Conservation (phyloP, 257 asterid genomes). For the Petrea volubilis region DNA sequence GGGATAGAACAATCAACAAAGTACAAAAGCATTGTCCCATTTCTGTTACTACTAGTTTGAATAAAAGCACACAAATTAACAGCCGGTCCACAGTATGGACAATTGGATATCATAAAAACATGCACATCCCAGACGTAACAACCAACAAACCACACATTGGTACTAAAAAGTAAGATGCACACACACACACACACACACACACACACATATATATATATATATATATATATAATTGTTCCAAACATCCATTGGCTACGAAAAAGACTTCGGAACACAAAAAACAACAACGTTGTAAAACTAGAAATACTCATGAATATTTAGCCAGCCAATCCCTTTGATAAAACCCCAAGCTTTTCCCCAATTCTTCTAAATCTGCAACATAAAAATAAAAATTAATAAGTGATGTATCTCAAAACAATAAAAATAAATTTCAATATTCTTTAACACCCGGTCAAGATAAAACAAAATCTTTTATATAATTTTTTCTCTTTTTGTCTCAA, state of each 20-base stretch:
- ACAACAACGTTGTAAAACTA: conserved; percentile 5
- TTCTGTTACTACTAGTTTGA: conserved; percentile 13
- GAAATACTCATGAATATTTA: background rate
- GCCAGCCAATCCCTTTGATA: background rate
- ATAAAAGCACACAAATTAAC: conserved; percentile 5
- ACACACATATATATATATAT: too few relatives aligned
- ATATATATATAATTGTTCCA: too few relatives aligned
- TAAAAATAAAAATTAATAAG: too few relatives aligned
- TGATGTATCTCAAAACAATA: too few relatives aligned
- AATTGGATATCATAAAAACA: background rate
- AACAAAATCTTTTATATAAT: too few relatives aligned
- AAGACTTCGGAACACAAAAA: background rate
- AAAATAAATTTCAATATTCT: too few relatives aligned
- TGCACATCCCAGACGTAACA: background rate
- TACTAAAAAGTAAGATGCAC: too few relatives aligned
- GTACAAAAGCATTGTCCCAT: background rate
- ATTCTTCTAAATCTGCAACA: conserved; percentile 32
- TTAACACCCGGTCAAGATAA: too few relatives aligned
- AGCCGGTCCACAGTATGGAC: background rate
- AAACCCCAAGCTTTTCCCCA: conserved; percentile 4
- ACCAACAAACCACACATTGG: background rate
- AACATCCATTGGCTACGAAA: conserved; percentile 2
- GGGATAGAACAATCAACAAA: background rate
- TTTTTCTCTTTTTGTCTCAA: too few relatives aligned
- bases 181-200: too few relatives aligned